These are phyloP conservation scores for Uncinocarpus reesii DNA, from an alignment of 2,329 filamentous ascomycete genomes.

Conservation along the genomic window DNA sequence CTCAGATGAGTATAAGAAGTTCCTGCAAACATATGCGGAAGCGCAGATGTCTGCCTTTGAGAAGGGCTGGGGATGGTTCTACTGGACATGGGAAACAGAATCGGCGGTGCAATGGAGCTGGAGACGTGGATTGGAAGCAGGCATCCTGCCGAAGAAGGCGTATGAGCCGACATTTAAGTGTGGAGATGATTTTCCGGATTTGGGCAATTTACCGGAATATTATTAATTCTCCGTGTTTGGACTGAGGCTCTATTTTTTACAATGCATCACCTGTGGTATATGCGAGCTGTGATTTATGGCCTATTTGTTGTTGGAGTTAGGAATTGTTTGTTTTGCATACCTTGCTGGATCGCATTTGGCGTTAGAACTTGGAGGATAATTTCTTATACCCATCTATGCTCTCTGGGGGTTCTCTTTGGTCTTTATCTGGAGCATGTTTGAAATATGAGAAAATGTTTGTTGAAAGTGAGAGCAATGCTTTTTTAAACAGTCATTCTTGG, in stretches of 20 bases:
- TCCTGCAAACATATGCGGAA: conserved; percentile 80
- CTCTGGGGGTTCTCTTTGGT: too few species aligned
- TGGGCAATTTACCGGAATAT: conserved; percentile 35
- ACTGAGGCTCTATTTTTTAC: background rate
- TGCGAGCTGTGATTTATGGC: too few species aligned
- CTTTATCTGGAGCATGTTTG: too few species aligned
- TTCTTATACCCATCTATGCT: background rate
- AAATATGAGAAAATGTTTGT: too few species aligned
- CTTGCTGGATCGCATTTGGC: background rate
- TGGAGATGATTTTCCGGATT: conserved; percentile 38
- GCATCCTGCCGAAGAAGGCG: conserved; percentile 67
- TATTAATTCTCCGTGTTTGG: conserved; percentile 24
- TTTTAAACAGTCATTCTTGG: too few species aligned
- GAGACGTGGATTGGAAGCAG: conserved; percentile 61
- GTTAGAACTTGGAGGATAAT: background rate
- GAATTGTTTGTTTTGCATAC: background rate
- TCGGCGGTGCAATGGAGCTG: conserved; percentile 73
- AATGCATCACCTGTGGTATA: too few species aligned
- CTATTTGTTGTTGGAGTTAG: background rate
- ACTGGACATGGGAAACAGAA: conserved; percentile 98
- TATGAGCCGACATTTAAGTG: conserved; percentile 63
- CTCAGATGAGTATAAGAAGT: conserved; percentile 66
- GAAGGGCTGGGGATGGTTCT: conserved; percentile 93
- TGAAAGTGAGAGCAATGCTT: too few species aligned
- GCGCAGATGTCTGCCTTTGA: conserved; percentile 95